Percentiles rank a stretch among this genome's conserved stretches.
These are phyloP conservation scores for Ophiostoma fasciatum DNA, from an alignment of 2,329 filamentous ascomycete species.

Conservation along the genomic window DNA sequence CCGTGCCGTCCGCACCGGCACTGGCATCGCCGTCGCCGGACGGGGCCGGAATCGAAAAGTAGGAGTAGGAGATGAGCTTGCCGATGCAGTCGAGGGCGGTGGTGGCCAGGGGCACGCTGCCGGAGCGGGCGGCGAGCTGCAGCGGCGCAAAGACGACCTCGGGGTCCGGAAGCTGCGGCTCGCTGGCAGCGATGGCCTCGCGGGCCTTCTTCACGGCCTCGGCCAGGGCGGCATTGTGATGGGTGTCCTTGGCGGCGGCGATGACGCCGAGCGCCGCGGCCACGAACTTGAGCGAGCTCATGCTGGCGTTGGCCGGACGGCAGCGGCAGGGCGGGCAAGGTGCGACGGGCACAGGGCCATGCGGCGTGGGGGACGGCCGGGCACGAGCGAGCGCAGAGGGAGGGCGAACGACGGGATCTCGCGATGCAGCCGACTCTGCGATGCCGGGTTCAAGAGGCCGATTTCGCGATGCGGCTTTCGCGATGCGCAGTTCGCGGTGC, in stretches of 20 bases:
- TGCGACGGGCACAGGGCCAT: no score
- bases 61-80: conserved; percentile 97
- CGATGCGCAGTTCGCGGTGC: no score
- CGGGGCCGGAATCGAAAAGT: conserved; percentile 65
- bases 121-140: conserved; percentile 75
- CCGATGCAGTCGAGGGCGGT: conserved; percentile 94
- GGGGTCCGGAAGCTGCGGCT: conserved; percentile 69
- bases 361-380: conserved; percentile 20
- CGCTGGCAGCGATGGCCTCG: conserved; percentile 71
- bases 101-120: conserved; percentile 73
- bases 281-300: conserved; percentile 94
- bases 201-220: conserved; percentile 73
- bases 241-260: conserved; percentile 77
- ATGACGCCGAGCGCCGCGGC: conserved; percentile 87
- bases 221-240: conserved; percentile 68
- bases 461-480: neutral
- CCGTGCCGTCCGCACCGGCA: conserved; percentile 15
- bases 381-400: no score
- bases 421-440: no score
- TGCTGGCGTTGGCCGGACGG: conserved; percentile 32
- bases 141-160: conserved; percentile 85
- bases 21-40: conserved; percentile 17
- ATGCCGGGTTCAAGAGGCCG: no score
- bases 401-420: no score
- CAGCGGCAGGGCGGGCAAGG: conserved; percentile 21